phyloP scores from a whole-genome alignment of 164 flowering plant genomes.

The Magnolia officinalis region DNA sequence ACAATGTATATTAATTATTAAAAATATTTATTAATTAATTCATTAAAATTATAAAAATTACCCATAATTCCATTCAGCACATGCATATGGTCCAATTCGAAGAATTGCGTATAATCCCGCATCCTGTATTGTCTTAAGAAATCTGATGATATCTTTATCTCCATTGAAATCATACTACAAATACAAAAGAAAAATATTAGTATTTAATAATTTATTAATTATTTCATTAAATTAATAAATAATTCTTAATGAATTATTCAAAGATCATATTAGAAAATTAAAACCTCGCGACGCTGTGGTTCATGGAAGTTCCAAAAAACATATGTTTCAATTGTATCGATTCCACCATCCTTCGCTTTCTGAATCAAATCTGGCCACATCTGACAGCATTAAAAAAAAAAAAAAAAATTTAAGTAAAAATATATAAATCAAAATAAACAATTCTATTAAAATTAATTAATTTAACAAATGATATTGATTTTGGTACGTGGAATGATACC shows the following conservation, averaged over 20 bases:
- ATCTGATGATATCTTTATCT: neutral
- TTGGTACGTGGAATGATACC: no score
- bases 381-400: neutral
- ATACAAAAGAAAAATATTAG: neutral
- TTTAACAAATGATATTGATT: no score
- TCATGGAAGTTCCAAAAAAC: constrained; percentile 15
- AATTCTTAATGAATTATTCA: no score
- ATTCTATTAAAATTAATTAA: no score
- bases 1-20: neutral
- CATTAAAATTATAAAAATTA: neutral
- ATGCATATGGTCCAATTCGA: constrained; percentile 8
- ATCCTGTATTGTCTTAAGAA: constrained; percentile 8
- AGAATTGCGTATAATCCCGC: constrained; percentile 5
- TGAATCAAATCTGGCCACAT: constrained; percentile 15
- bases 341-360: constrained; percentile 11
- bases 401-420: neutral
- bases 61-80: constrained; percentile 18
- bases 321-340: constrained; percentile 14
- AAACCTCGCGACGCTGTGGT: constrained; percentile 8
- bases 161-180: constrained; percentile 1
- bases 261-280: no score
- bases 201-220: no score
- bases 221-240: no score
- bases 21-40: neutral
- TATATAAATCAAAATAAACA: no score